phyloP scores from a whole-genome alignment of 768 basidiomycete genomes.

The Collybiopsis confluens region DNA sequence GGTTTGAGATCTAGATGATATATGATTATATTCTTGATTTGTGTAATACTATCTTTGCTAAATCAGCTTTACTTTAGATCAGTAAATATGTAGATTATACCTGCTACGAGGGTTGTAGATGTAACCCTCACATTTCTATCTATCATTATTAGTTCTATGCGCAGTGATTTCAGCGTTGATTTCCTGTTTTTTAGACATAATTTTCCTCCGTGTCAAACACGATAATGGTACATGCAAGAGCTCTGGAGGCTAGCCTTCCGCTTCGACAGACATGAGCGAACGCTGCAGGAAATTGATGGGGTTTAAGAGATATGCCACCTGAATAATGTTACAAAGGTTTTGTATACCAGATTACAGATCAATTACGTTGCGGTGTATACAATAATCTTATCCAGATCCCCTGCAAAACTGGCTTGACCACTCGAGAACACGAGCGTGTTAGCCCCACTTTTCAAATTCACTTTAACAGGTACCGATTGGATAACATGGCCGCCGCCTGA shows the following conservation, averaged over 20 bases:
- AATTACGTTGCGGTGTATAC: slow-evolving; percentile 39
- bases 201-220: too few species aligned
- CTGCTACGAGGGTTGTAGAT: too few species aligned
- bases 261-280: too few species aligned
- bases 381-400: slow-evolving; percentile 57
- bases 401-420: slow-evolving; percentile 52
- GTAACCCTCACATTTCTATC: too few species aligned
- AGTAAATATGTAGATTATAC: neutral
- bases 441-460: slow-evolving; percentile 43
- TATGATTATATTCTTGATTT: neutral
- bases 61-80: neutral
- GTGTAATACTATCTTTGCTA: neutral
- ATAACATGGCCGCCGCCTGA: slow-evolving; percentile 51
- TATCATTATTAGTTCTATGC: too few species aligned
- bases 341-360: neutral
- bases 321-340: too few species aligned
- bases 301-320: too few species aligned
- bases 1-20: neutral
- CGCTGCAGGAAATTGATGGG: too few species aligned
- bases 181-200: too few species aligned
- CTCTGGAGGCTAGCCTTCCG: too few species aligned
- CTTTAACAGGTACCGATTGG: slow-evolving; percentile 52
- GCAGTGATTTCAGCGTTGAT: too few species aligned
- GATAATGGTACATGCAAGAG: too few species aligned
- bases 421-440: slow-evolving; percentile 49